Percentiles rank a stretch among this genome's conserved stretches.
phyloP scores from a whole-genome alignment of 805 yeast genomes.

The Saturnispora halmiae region DNA sequence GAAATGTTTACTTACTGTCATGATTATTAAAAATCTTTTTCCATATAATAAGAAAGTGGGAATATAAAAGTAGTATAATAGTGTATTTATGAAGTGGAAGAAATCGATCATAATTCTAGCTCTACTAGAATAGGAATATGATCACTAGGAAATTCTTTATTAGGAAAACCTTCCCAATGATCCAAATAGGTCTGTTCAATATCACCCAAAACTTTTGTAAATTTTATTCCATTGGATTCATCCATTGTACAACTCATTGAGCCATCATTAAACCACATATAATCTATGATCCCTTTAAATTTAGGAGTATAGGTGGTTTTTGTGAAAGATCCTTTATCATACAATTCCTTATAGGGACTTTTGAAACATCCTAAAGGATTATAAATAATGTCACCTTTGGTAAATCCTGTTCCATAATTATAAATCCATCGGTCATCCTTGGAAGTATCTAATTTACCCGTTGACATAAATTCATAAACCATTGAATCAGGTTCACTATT shows the following conservation, averaged over 20 bases:
- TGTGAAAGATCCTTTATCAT: constrained; percentile 17
- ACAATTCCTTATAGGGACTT: constrained; percentile 25
- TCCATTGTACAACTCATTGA: constrained; percentile 13
- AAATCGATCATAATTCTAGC: constrained; percentile 15
- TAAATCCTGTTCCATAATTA: constrained; percentile 14
- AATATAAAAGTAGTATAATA: background rate
- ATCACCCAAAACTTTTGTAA: constrained; percentile 44
- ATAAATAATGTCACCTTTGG: constrained; percentile 7
- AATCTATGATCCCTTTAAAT: constrained; percentile 46
- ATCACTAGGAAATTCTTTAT: constrained; percentile 50
- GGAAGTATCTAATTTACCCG: constrained; percentile 21
- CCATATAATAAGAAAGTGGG: background rate
- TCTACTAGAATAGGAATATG: constrained; percentile 26
- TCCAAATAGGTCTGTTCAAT: constrained; percentile 30
- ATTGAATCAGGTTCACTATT: constrained; percentile 43
- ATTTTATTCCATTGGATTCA: constrained; percentile 27
- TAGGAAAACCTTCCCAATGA: constrained; percentile 39
- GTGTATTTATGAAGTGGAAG: background rate
- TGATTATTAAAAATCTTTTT: no score
- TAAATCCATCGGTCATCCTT: constrained; percentile 15
- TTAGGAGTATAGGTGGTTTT: constrained; percentile 41
- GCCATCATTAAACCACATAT: constrained; percentile 38
- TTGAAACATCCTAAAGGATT: constrained; percentile 17
- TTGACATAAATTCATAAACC: constrained; percentile 37
- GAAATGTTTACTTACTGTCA: constrained; percentile 14